Base-by-base conservation (phyloP, 2,329 filamentous ascomycete genomes). In the Davidsoniella neocaledoniae region DNA sequence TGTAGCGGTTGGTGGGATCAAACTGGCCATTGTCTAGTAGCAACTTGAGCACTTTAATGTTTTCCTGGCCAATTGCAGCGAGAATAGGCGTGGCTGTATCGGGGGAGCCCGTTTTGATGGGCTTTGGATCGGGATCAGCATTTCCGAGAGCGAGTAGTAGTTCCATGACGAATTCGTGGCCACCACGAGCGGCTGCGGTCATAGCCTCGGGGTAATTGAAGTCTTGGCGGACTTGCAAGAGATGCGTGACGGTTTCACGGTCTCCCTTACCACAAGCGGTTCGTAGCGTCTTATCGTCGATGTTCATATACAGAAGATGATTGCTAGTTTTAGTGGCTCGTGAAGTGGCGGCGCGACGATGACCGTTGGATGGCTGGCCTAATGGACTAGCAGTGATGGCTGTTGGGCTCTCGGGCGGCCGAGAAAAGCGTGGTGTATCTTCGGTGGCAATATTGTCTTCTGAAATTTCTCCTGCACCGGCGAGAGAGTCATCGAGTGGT, bases 81-180 rank as follows among this genome's bases (percentile, higher is more conserved):
- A 95, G 74, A 71, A 98, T 93, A 1, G 91, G 91, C 1, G 90
- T 96, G 47, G 88, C 83, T 58, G 84, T 81, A 51, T 91, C 87
- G 40, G 73, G 66, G 25, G 72, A 69, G 52, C 76, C 69, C 26
- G 73, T 71, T 7, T 69, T 59, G 43, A 87, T 64, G 10, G 84
- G 76, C 5, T 74, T 69, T 29, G 86, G 86, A 57, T 91, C 85
- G 0, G 75, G 71, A 48, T 77, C 75, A 10, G 74, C 74, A 45
- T 73, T 69, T 2, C 81, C 82, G 55, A 86, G 68, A 7, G 81
- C 81, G 40, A 86, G 64, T 46, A 87, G 64, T 25, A 94, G 74
- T 59, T 88, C 85, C 54, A 94, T 77, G 21, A 94, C 83, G 51
- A 90, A 77, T 57, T 88, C 81, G 59, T 98, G 90, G 1, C 91